phyloP scores from a whole-genome alignment of 345 rosid genomes.

The Linum trigynum region DNA sequence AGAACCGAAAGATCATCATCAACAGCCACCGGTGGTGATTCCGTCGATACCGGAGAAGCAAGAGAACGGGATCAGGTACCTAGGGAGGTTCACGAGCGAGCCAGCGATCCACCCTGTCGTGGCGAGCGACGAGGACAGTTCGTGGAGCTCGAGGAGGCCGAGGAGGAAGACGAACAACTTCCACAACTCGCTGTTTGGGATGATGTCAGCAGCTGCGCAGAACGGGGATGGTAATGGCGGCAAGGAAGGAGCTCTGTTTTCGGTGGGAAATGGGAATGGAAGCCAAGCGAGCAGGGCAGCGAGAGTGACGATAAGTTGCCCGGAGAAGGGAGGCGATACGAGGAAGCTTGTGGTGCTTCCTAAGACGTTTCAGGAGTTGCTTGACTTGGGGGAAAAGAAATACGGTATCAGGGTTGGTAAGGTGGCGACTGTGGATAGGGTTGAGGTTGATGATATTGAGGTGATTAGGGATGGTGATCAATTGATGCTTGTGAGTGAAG shows the following conservation, averaged over 20 bases:
- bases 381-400: constrained; percentile 49
- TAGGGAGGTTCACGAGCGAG: constrained; percentile 69
- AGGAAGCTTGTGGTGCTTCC: constrained; percentile 67
- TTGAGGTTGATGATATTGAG: constrained; percentile 60
- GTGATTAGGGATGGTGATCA: constrained; percentile 80
- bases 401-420: constrained; percentile 39
- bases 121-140: constrained; percentile 34
- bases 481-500: constrained; percentile 40
- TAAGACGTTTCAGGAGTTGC: constrained; percentile 42
- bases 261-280: constrained; percentile 20
- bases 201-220: constrained; percentile 47
- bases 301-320: constrained; percentile 63
- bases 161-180: constrained; percentile 53
- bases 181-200: constrained; percentile 66
- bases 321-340: constrained; percentile 34
- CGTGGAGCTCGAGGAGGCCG: constrained; percentile 35
- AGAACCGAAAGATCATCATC: constrained; percentile 23
- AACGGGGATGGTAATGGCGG: constrained; percentile 12
- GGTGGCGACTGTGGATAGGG: constrained; percentile 43
- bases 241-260: constrained; percentile 24
- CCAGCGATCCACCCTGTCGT: constrained; percentile 43
- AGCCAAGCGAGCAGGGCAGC: not conserved
- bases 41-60: constrained; percentile 36
- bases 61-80: constrained; percentile 29
- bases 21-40: constrained; percentile 9